phyloP scores from a whole-genome alignment of 2,329 filamentous ascomycete species.

The Penicillium rolfsii region DNA sequence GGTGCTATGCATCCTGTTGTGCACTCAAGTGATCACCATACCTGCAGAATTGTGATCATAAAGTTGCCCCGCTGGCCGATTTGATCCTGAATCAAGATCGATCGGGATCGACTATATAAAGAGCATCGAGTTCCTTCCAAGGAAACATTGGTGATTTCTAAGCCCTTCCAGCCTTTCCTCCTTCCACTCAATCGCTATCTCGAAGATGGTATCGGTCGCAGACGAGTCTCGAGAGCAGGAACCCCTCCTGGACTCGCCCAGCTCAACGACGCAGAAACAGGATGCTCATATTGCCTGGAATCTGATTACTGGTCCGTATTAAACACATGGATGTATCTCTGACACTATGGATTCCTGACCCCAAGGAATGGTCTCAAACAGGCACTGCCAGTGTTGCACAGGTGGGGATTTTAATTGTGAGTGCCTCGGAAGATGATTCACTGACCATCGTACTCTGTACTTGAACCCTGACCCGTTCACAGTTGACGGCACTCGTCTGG shows the following conservation, averaged over 20 bases:
- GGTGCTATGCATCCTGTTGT: not conserved
- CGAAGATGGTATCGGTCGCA: slow-evolving; percentile 68
- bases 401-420: slow-evolving; percentile 70
- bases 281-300: slow-evolving; percentile 66
- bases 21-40: slow-evolving; percentile 2
- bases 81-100: not conserved
- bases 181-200: not conserved
- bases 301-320: slow-evolving; percentile 69
- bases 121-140: not conserved
- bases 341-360: not conserved
- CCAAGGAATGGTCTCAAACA: slow-evolving; percentile 40
- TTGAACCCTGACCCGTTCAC: slow-evolving; percentile 1
- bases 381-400: slow-evolving; percentile 83
- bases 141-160: not conserved
- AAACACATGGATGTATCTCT: not conserved
- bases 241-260: slow-evolving; percentile 70
- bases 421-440: slow-evolving; percentile 24
- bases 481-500: slow-evolving; percentile 78
- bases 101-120: not conserved
- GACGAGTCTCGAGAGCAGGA: slow-evolving; percentile 64
- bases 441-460: no score
- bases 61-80: not conserved
- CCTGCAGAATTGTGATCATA: slow-evolving; percentile 1
- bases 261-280: slow-evolving; percentile 61
- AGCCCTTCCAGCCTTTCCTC: not conserved